Evolutionary conservation across 169 alveolate genomes (phyloP).

Genomic region (Amoebophrya sp.): DNA sequence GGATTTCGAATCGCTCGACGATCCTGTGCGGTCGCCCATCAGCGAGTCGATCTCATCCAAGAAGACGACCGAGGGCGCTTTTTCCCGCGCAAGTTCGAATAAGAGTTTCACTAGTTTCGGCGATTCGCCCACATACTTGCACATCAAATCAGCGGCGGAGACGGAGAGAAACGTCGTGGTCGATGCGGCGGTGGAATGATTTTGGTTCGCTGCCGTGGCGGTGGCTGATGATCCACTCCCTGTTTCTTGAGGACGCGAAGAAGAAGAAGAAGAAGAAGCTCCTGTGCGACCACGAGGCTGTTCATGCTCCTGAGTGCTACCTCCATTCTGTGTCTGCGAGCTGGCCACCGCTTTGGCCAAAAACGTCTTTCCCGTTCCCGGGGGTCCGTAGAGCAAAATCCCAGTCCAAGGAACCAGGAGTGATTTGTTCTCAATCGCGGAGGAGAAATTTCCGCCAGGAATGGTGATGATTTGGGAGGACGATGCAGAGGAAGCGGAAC

Average conservation of each 20-base stretch:
- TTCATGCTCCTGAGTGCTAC: too few species aligned
- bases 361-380: not conserved
- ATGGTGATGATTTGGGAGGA: too few species aligned
- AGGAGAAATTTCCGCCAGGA: too few species aligned
- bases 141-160: not conserved
- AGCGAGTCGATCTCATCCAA: slow-evolving; percentile 74
- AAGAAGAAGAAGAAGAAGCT: too few species aligned
- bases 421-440: not conserved
- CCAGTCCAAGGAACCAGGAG: not conserved
- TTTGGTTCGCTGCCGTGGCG: too few species aligned
- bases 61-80: slow-evolving; percentile 74
- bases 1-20: too few species aligned
- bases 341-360: not conserved
- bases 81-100: slow-evolving; percentile 78
- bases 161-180: not conserved
- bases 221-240: too few species aligned
- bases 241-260: too few species aligned
- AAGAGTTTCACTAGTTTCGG: slow-evolving; percentile 67
- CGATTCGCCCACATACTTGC: slow-evolving; percentile 48
- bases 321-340: not conserved
- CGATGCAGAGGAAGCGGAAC: too few species aligned
- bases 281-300: too few species aligned
- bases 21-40: too few species aligned
- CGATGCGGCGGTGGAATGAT: too few species aligned
- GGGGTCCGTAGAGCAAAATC: not conserved